Evolutionary conservation across 495 filamentous ascomycete genomes (phyloP).

Genomic region (Cercophora scortea): DNA sequence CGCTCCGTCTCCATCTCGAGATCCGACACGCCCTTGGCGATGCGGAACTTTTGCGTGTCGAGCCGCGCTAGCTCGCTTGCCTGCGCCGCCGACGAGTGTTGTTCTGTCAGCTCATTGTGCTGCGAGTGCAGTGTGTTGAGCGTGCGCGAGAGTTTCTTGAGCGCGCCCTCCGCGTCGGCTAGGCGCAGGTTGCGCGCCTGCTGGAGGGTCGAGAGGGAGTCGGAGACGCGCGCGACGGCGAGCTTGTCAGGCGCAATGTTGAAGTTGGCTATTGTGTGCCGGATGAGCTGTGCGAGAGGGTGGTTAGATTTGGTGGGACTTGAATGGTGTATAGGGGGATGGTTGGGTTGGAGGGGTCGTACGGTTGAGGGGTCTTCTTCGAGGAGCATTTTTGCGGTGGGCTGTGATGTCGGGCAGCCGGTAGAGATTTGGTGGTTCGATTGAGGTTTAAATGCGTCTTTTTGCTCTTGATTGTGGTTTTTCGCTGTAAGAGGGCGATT

Average conservation of each 20-base stretch:
- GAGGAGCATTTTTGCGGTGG: constrained; percentile 72
- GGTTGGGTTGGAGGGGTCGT: constrained; percentile 16
- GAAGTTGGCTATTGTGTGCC: constrained; percentile 87
- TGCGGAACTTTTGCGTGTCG: constrained; percentile 89
- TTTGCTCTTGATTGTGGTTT: too few relatives aligned
- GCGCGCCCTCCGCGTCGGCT: constrained; percentile 57
- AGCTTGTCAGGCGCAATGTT: constrained; percentile 82
- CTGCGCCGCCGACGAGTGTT: constrained; percentile 68
- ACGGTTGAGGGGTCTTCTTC: constrained; percentile 89
- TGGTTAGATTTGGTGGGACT: not conserved
- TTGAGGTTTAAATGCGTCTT: not conserved
- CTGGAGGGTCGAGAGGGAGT: constrained; percentile 70
- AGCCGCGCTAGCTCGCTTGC: constrained; percentile 73
- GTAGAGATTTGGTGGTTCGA: not conserved
- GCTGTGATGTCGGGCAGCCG: not conserved
- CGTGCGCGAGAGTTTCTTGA: constrained; percentile 68
- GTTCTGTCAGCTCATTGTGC: constrained; percentile 59
- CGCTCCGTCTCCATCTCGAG: constrained; percentile 88
- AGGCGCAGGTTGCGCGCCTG: constrained; percentile 71
- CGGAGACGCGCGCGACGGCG: constrained; percentile 77
- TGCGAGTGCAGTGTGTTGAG: constrained; percentile 60
- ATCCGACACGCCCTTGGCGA: constrained; percentile 80
- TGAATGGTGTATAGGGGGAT: not conserved
- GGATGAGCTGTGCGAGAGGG: constrained; percentile 58
- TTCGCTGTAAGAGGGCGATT: not conserved